Conservation (phyloP, 2,329 filamentous ascomycete species). For the Ascomycota sp. region DNA sequence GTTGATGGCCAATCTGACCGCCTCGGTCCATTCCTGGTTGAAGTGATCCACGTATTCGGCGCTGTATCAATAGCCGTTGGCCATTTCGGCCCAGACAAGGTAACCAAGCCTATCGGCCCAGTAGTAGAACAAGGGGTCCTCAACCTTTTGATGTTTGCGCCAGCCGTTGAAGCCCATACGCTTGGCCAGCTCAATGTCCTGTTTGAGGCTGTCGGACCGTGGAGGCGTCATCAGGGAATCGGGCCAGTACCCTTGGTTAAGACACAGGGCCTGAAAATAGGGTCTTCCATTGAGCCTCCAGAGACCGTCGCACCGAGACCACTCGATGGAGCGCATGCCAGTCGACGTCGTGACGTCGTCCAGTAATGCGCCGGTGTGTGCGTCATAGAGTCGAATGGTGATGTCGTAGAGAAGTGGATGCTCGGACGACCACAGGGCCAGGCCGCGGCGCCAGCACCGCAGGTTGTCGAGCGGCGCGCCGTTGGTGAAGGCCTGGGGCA, state of each 20-base stretch:
- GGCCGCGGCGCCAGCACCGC: conserved; percentile 26
- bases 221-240: conserved; percentile 39
- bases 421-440: conserved; percentile 44
- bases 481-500: conserved; percentile 15
- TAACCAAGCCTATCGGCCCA: conserved; percentile 40
- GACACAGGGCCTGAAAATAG: conserved; percentile 37
- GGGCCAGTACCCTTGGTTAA: conserved; percentile 46
- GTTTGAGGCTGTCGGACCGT: conserved; percentile 20
- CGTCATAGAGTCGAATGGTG: conserved; percentile 27
- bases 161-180: conserved; percentile 44
- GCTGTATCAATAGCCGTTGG: conserved; percentile 43
- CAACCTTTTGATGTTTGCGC: conserved; percentile 44
- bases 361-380: conserved; percentile 14
- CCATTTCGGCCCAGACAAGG: conserved; percentile 44
- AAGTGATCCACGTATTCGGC: conserved; percentile 37
- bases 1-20: conserved; percentile 43
- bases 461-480: conserved; percentile 15
- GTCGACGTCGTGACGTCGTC: conserved; percentile 39
- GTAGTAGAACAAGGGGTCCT: conserved; percentile 39
- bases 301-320: conserved; percentile 34
- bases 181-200: conserved; percentile 35
- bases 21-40: conserved; percentile 42
- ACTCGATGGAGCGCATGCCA: conserved; percentile 39
- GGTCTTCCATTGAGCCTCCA: conserved; percentile 38
- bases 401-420: conserved; percentile 36